These are phyloP conservation scores for Ascochyta rabiei DNA, from an alignment of 2,329 filamentous ascomycete genomes.

Conservation along the genomic window DNA sequence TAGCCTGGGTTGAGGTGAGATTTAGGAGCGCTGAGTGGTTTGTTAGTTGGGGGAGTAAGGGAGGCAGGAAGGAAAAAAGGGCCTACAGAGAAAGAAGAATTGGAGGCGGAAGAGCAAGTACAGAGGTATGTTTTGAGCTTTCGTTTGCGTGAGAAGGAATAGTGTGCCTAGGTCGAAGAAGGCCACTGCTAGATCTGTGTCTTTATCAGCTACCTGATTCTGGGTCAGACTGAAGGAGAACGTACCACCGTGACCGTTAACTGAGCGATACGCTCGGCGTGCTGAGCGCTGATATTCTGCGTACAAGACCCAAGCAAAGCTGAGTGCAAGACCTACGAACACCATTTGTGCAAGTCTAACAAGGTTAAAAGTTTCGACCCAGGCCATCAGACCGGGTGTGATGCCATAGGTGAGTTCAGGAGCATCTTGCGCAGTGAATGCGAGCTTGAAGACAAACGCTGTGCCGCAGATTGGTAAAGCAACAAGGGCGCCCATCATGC, in stretches of 20 bases:
- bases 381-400: slow-evolving; percentile 52
- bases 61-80: slow-evolving; percentile 45
- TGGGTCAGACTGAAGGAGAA: neutral
- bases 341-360: slow-evolving; percentile 42
- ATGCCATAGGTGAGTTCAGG: slow-evolving; percentile 70
- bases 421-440: slow-evolving; percentile 85
- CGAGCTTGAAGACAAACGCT: slow-evolving; percentile 84
- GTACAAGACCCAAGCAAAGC: slow-evolving; percentile 37
- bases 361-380: slow-evolving; percentile 49
- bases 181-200: slow-evolving; percentile 57
- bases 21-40: slow-evolving; percentile 45
- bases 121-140: slow-evolving; percentile 82
- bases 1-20: slow-evolving; percentile 62
- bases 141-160: slow-evolving; percentile 84
- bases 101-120: slow-evolving; percentile 76
- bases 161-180: slow-evolving; percentile 70
- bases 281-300: slow-evolving; percentile 35
- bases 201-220: slow-evolving; percentile 11
- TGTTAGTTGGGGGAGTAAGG: slow-evolving; percentile 23
- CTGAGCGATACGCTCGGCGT: slow-evolving; percentile 18
- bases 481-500: slow-evolving; percentile 38
- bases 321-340: slow-evolving; percentile 46
- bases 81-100: slow-evolving; percentile 57
- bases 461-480: slow-evolving; percentile 55
- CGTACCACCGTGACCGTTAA: slow-evolving; percentile 36